phyloP scores from a whole-genome alignment of 768 basidiomycete genomes.

The Naganishia friedmannii region DNA sequence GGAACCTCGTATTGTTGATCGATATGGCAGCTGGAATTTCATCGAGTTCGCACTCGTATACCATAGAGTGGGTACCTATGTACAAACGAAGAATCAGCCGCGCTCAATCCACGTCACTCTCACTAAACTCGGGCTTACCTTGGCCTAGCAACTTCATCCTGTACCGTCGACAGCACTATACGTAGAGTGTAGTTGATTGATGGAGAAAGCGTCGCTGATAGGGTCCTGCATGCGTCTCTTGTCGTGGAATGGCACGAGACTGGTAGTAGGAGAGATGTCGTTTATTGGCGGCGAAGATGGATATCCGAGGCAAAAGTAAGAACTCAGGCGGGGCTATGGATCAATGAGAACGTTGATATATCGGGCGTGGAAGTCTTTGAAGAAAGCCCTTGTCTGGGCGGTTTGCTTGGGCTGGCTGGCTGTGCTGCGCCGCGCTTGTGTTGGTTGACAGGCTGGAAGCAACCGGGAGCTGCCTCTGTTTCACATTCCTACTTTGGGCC shows the following conservation, averaged over 20 bases:
- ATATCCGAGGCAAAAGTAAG: not conserved
- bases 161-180: constrained; percentile 14
- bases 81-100: not conserved
- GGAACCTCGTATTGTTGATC: not conserved
- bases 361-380: not conserved
- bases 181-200: constrained; percentile 16
- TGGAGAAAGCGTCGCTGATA: not conserved
- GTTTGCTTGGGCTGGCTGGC: not conserved
- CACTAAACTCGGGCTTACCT: not conserved
- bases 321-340: not conserved
- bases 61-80: constrained; percentile 23
- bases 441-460: no score
- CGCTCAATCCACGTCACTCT: not conserved
- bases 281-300: not conserved
- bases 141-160: constrained; percentile 22
- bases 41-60: constrained; percentile 1
- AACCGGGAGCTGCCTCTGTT: constrained; percentile 1
- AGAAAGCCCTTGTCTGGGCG: no score
- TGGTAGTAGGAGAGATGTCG: not conserved
- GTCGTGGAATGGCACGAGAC: not conserved
- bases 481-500: not conserved
- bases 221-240: constrained; percentile 8
- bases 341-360: not conserved
- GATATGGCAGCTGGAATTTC: not conserved
- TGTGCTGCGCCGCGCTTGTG: no score